Conservation (phyloP, 1,284 basidiomycete genomes). For the Vanrija humicola region DNA sequence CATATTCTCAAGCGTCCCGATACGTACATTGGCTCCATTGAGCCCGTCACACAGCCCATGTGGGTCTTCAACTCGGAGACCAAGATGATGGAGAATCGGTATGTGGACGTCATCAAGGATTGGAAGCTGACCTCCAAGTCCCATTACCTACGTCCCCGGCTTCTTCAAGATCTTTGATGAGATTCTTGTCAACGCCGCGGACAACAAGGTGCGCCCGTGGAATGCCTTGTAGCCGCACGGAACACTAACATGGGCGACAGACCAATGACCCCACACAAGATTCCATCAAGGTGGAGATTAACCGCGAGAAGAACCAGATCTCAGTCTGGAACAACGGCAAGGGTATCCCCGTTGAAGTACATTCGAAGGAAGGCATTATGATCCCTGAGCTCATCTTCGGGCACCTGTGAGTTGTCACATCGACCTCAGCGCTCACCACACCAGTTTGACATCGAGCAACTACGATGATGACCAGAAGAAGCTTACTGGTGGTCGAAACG, state of each 20-base stretch:
- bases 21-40: slow-evolving; percentile 95
- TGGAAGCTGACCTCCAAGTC: slow-evolving; percentile 42
- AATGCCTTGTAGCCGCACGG: background rate
- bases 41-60: slow-evolving; percentile 76
- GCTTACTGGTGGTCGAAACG: slow-evolving; percentile 96
- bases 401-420: slow-evolving; percentile 57
- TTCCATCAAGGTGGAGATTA: slow-evolving; percentile 78
- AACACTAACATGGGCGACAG: slow-evolving; percentile 49
- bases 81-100: slow-evolving; percentile 72
- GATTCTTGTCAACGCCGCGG: slow-evolving; percentile 98
- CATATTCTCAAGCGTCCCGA: slow-evolving; percentile 96
- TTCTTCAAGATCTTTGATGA: slow-evolving; percentile 99
- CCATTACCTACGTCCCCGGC: slow-evolving; percentile 91
- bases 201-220: slow-evolving; percentile 75
- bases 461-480: slow-evolving; percentile 99
- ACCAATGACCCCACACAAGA: slow-evolving; percentile 88
- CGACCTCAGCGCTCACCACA: slow-evolving; percentile 7
- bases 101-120: background rate
- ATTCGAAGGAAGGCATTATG: slow-evolving; percentile 87
- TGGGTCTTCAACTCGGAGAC: slow-evolving; percentile 82
- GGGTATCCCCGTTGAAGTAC: slow-evolving; percentile 96
- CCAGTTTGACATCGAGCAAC: slow-evolving; percentile 82
- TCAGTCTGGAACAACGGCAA: slow-evolving; percentile 94
- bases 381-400: slow-evolving; percentile 99
- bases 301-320: slow-evolving; percentile 78